Evolutionary conservation across 163 green algal species (phyloP).

Genomic region (Trebouxiophyceae sp.): DNA sequence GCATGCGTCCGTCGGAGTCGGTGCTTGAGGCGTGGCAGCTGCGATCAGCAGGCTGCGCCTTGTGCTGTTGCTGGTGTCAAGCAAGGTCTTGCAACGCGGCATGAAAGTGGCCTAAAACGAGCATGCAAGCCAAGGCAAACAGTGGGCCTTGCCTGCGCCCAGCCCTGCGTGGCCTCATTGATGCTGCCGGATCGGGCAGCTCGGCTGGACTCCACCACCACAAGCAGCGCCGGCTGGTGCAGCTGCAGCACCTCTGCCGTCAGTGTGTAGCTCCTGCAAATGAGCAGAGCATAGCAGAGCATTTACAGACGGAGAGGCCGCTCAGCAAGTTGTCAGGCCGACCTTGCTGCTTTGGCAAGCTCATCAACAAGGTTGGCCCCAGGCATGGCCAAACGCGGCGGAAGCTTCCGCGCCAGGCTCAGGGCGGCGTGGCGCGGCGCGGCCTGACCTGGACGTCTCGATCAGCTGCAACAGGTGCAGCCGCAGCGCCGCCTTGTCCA

Average conservation of each 20-base stretch:
- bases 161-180: conserved; percentile 1
- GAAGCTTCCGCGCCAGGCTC: not conserved
- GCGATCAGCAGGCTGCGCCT: not conserved
- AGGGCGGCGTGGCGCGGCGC: not conserved
- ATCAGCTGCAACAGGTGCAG: conserved; percentile 26
- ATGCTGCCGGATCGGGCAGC: not conserved
- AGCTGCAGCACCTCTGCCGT: not conserved
- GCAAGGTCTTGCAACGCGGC: no score
- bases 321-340: conserved; percentile 10
- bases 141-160: not conserved
- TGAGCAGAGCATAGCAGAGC: not conserved
- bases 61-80: no score
- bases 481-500: not conserved
- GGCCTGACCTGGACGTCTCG: conserved; percentile 15
- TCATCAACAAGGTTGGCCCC: not conserved
- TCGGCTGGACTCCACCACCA: conserved; percentile 9
- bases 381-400: not conserved
- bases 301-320: conserved; percentile 15
- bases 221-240: conserved; percentile 7
- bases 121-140: not conserved
- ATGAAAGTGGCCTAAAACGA: no score
- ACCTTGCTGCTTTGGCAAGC: not conserved
- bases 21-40: not conserved
- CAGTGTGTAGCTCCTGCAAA: not conserved
- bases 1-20: not conserved